Percentiles rank a stretch among this genome's conserved stretches.
Conservation (phyloP, 2,329 filamentous ascomycete genomes). For the Penicillium sp. region DNA sequence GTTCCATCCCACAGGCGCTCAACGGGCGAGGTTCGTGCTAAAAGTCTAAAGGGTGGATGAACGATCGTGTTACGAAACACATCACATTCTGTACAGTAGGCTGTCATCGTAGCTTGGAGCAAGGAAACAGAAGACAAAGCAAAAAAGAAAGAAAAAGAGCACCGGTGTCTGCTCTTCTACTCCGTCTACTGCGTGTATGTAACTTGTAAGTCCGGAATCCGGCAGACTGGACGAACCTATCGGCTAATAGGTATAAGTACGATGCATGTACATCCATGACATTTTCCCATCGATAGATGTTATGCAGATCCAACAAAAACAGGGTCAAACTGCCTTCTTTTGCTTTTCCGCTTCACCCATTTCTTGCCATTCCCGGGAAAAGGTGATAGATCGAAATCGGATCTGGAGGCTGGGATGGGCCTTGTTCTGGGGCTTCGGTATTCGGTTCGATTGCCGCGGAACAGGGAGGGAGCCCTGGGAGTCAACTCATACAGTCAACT, state of each 20-base stretch:
- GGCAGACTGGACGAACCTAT: slow-evolving; percentile 2
- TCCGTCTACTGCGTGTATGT: background rate
- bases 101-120: background rate
- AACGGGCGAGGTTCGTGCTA: slow-evolving; percentile 6
- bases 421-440: background rate
- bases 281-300: background rate
- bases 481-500: no score
- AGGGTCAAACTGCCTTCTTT: background rate
- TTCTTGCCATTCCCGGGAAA: background rate
- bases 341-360: background rate
- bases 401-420: slow-evolving; percentile 1
- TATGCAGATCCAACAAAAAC: slow-evolving; percentile 1
- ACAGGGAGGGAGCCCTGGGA: no score
- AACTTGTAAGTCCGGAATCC: slow-evolving; percentile 2
- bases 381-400: slow-evolving; percentile 6
- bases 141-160: background rate
- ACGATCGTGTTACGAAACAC: background rate
- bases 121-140: background rate
- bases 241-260: background rate
- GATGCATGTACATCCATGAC: background rate
- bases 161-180: background rate
- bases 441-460: no score
- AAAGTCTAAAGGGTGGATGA: background rate
- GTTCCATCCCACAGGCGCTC: slow-evolving; percentile 9
- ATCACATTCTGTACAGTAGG: no score